These are phyloP conservation scores for Medicago lupulina DNA, from an alignment of 306 rosid genomes.

Conservation along the genomic window DNA sequence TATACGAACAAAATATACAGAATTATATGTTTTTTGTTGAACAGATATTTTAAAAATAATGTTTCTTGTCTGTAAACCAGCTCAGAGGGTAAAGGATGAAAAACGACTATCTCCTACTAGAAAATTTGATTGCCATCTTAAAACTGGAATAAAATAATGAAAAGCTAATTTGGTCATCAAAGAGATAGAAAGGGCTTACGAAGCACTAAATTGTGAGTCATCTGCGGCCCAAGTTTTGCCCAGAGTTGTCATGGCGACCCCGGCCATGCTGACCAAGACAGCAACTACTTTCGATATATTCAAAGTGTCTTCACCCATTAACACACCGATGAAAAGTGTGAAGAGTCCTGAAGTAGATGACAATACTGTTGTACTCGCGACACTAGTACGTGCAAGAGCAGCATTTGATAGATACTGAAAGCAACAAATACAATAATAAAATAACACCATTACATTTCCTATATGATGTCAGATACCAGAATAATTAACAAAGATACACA, in stretches of 20 bases:
- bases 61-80: no score
- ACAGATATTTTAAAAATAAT: no score
- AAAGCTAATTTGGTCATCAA: constrained; percentile 14
- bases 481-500: constrained; percentile 5
- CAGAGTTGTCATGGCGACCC: constrained; percentile 91
- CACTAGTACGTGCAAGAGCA: constrained; percentile 98
- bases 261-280: constrained; percentile 94
- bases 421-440: constrained; percentile 8
- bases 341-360: constrained; percentile 99
- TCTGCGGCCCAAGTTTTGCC: constrained; percentile 98
- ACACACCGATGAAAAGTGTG: constrained; percentile 89
- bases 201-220: constrained; percentile 57
- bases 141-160: constrained; percentile 5
- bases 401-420: constrained; percentile 98
- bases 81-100: no score
- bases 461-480: constrained; percentile 26
- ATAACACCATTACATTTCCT: constrained; percentile 1
- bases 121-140: background rate
- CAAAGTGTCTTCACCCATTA: constrained; percentile 87
- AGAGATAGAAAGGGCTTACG: constrained; percentile 58
- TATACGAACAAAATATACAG: no score
- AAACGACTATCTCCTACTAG: no score
- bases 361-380: constrained; percentile 94
- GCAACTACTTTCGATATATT: constrained; percentile 83
- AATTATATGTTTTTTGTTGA: no score